A percentile compares a stretch with the other conserved stretches of the same genome.
These are phyloP conservation scores for Vicia faba DNA, from an alignment of 306 rosid species.

Conservation along the genomic window DNA sequence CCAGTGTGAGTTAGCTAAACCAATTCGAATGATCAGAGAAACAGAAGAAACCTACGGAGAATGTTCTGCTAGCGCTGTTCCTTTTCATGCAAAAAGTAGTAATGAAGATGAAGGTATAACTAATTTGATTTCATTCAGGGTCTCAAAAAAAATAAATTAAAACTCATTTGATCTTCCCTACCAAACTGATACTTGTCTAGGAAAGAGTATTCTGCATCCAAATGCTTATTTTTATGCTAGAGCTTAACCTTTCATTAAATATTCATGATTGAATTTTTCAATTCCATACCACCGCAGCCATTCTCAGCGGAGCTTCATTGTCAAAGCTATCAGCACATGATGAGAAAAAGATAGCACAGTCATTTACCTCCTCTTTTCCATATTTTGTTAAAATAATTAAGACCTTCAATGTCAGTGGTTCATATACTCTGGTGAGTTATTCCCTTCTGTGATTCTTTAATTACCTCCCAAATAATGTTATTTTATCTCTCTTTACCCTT, in stretches of 20 bases:
- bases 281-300: constrained; percentile 46
- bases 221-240: constrained; percentile 6
- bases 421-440: constrained; percentile 84
- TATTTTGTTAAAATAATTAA: constrained; percentile 88
- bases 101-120: constrained; percentile 56
- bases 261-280: constrained; percentile 39
- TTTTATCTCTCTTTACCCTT: constrained; percentile 14
- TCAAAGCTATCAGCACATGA: constrained; percentile 56
- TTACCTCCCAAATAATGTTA: constrained; percentile 22
- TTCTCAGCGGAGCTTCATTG: constrained; percentile 50
- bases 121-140: constrained; percentile 30
- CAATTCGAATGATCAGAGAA: constrained; percentile 45
- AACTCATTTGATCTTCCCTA: constrained; percentile 23
- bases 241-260: background rate
- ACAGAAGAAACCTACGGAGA: constrained; percentile 45
- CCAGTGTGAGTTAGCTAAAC: constrained; percentile 41
- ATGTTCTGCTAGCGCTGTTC: constrained; percentile 35
- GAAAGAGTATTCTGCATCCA: constrained; percentile 24
- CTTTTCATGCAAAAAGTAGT: constrained; percentile 43
- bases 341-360: constrained; percentile 65
- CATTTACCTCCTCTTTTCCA: constrained; percentile 72
- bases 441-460: constrained; percentile 32
- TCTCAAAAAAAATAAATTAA: constrained; percentile 31
- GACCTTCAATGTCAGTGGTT: constrained; percentile 85
- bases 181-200: constrained; percentile 5